Conservation (phyloP, 345 rosid genomes). For the Litchi chinensis region DNA sequence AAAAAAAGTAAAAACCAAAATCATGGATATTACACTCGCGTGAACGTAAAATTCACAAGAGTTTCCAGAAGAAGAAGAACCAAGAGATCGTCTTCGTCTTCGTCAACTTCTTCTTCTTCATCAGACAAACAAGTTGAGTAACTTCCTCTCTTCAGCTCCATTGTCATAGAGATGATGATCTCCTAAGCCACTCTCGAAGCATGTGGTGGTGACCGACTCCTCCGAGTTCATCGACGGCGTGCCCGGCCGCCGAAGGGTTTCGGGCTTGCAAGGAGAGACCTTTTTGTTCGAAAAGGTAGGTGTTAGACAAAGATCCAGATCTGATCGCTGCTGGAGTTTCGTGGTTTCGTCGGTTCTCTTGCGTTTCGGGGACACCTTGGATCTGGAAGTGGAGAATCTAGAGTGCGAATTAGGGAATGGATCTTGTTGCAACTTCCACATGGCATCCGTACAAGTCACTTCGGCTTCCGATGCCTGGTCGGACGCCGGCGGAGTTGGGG, state of each 20-base stretch:
- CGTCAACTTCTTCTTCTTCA: conserved; percentile 35
- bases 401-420: conserved; percentile 45
- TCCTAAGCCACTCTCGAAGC: conserved; percentile 50
- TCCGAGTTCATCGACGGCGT: conserved; percentile 90
- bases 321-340: conserved; percentile 42
- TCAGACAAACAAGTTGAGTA: conserved; percentile 61
- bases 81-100: conserved; percentile 13
- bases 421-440: conserved; percentile 51
- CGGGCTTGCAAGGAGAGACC: conserved; percentile 27
- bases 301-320: conserved; percentile 69
- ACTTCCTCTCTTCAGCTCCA: conserved; percentile 44
- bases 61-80: neutral
- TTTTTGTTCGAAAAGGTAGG: conserved; percentile 36
- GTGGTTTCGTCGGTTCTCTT: conserved; percentile 39
- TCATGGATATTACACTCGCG: conserved; percentile 19
- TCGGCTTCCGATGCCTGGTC: conserved; percentile 75
- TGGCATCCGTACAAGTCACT: conserved; percentile 45
- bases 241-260: conserved; percentile 52
- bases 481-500: conserved; percentile 39
- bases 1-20: neutral
- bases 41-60: conserved; percentile 27
- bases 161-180: conserved; percentile 27
- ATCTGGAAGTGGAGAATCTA: conserved; percentile 72
- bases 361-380: conserved; percentile 56
- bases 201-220: conserved; percentile 78